A percentile compares a stretch with the other conserved stretches of the same genome.
Conservation (phyloP, 2,329 filamentous ascomycete species). For the Leptographium flavum region DNA sequence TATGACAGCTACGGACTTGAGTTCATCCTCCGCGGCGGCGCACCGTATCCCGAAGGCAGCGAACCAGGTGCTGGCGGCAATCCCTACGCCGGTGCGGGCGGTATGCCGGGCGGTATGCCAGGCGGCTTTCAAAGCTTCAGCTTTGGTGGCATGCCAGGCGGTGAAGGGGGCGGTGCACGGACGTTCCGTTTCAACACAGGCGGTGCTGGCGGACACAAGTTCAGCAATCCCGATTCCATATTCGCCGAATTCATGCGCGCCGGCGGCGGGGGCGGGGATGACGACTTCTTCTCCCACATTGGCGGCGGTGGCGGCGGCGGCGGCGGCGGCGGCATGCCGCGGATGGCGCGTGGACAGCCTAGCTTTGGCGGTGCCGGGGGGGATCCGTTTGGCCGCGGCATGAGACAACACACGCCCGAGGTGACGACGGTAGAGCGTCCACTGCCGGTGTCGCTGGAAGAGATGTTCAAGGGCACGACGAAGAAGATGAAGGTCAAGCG, state of each 20-base stretch:
- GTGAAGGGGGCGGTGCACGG: constrained; percentile 30
- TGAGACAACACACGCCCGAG: constrained; percentile 54
- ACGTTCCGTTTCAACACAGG: constrained; percentile 52
- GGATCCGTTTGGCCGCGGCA: constrained; percentile 16
- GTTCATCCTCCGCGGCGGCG: constrained; percentile 72
- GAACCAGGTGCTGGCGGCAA: constrained; percentile 27
- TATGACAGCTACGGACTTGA: constrained; percentile 95
- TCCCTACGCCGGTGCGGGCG: constrained; percentile 12
- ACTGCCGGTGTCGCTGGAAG: constrained; percentile 69
- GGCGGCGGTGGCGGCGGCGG: too few species aligned
- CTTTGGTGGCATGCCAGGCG: constrained; percentile 32
- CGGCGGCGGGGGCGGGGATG: constrained; percentile 29
- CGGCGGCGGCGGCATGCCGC: constrained; percentile 8
- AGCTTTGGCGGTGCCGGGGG: constrained; percentile 15
- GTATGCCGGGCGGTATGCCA: constrained; percentile 38
- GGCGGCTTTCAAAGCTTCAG: constrained; percentile 37
- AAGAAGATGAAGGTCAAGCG: constrained; percentile 99
- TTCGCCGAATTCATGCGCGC: constrained; percentile 70
- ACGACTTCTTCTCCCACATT: constrained; percentile 40
- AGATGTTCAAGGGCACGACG: constrained; percentile 70
- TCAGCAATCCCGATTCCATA: constrained; percentile 70
- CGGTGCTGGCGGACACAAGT: constrained; percentile 56
- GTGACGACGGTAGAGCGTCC: constrained; percentile 82
- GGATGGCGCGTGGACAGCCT: constrained; percentile 3
- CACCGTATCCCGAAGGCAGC: constrained; percentile 29